Evolutionary conservation across 805 yeast species (phyloP), one percentile per base, ranked within the genome.

Genomic region (Ogataea pini): DNA sequence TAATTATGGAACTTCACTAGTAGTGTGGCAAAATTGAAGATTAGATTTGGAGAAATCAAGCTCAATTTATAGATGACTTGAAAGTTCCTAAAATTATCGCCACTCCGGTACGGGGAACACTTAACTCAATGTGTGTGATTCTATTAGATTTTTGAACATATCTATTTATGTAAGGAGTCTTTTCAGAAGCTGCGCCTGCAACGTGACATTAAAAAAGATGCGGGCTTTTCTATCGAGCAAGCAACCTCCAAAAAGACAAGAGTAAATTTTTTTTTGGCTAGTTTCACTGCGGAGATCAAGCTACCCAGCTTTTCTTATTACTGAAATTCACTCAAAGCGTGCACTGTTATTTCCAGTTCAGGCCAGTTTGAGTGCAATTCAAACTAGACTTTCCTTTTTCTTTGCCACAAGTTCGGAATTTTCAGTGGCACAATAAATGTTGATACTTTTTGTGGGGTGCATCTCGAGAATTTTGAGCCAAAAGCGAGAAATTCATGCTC

Each of bases 171-270:
- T 31, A 17, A 36, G 14, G 14, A n/a, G 14, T 18, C 38, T 36
- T 19, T 18, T 32, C 12, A 4, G 10, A 22, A 19, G 24, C 40
- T 36, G 40, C 40, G 13, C 29, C 40, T 36, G 28, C 40, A n/a
- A 6, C 29, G 12, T 22, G 22, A 22, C 7, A 27, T 19, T 36
- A 20, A 22, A 22, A 5, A 17, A 18, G 9, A 36, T 22, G 40
- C 40, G 40, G 17, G 18, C n/a, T 36, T 36, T 36, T 36, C 40
- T 36, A 22, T 36, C 29, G 18, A 36, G 40, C 40, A 36, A 36
- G 40, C 40, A 36, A 36, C 29, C 18, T 36, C 17, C 18, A 36
- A n/a, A 20, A 22, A 36, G 5, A 22, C 25, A 14, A n/a, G 7
- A 17, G 6, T 28, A 28, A 9, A 24, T 24, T 24, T 24, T 24